Base-by-base conservation (phyloP, 345 rosid genomes). In the Citrus trifoliata region DNA sequence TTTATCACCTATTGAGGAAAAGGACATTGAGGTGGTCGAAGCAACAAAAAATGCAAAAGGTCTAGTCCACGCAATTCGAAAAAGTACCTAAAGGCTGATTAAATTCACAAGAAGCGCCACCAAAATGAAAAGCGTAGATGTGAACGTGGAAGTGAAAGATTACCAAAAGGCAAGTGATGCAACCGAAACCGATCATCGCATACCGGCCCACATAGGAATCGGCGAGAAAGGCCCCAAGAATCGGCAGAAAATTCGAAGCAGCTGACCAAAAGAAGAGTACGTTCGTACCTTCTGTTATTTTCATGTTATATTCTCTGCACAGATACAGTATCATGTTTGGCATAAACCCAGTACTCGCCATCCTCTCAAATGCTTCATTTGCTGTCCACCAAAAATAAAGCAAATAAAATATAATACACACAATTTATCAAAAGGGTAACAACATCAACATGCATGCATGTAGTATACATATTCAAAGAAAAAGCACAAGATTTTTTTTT, bases 201-300 rank as follows among this genome's bases (percentile, higher is more conserved):
- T 70, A 89, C 14, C 91, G 90, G 46, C 97, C 98, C 9, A 88
- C 56, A 61, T 73, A 92, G 72, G 93, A 92, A 85, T 93, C 97
- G 2, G 93, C 92, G 16, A 89, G 72, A 59, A 93, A 80, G 21
- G 95, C 95, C 21, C 91, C 92, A 33, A 89, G 2, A 28, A 87
- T 59, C n/a, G 98, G 97, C 27, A 80, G 75, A 78, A 92, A 87
- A 79, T 82, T 83, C 56, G 83, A 67, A 48, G 87, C 90, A 24
- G 95, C 92, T 6, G 88, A 86, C 91, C 97, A 90, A 61, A 89
- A 5, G 80, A 88, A 87, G 30, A 92, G 59, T 12, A 88, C 46
- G 48, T 85, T 87, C 55, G 92, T 86, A 2, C 83, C 95, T 27
- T 56, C 38, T 1, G 87, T 75, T 18, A 86, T 80, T 69, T 81